Evolutionary conservation across 768 basidiomycete genomes (phyloP), one percentile per base, ranked within the genome.

Genomic region (Phlebiopsis flavidoalba): DNA sequence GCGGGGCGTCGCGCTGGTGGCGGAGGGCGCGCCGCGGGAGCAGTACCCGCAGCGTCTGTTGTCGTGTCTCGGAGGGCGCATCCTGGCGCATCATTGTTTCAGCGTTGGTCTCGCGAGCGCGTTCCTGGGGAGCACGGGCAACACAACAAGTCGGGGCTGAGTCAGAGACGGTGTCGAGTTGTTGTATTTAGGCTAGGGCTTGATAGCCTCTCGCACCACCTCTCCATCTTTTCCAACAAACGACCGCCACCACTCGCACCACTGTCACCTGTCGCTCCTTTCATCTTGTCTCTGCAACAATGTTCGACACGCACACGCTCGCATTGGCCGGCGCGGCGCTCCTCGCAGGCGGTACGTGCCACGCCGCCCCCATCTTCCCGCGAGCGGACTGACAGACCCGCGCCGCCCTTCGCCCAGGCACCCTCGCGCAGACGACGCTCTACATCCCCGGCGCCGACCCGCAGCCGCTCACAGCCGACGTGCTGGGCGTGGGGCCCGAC

Each of bases 361-460:
- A 2, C 17, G 10, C 40, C 12, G 3, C 10, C 40, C 17, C 40
- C 12, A 12, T 17, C 12, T 43, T 43, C 40, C 40, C 40, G 40
- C 40, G 40, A 43, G 10, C 12, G 10, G 2, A 17, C 40, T 17
- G 40, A 12, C 40, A 43, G 8, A 2, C 59, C 60, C 22, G 40
- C 48, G 12, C 33, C 21, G 21, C 24, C 24, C 4, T 21, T 50
- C 40, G 40, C 11, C 3, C 59, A 73, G 73, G 60, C 54, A 70
- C 66, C 12, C 58, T 58, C 21, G 74, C 73, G 4, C 67, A 74
- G 22, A 75, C 73, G 0, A 77, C 80, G n/a, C 66, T 80, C 43
- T 79, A 73, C 60, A 71, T 83, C 57, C 80, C 79, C 0, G 78
- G 74, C 33, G 78, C 79, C 56, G 76, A 81, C 59, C 73, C 75